Base-by-base conservation (phyloP, 257 asterid genomes). In the Sherardia arvensis region DNA sequence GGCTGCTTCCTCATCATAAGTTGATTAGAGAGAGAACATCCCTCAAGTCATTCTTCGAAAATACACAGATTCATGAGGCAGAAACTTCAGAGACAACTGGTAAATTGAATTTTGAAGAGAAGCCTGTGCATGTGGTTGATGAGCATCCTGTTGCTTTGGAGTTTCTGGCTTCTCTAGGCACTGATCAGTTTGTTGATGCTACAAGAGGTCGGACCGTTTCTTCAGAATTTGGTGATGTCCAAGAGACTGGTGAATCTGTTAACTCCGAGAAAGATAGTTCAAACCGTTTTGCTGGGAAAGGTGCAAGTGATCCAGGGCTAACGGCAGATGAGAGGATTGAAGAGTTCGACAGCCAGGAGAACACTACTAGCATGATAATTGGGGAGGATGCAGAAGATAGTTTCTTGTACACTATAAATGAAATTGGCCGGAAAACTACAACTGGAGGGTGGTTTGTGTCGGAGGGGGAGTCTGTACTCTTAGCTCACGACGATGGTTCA, bases 361-460 rank as follows among this genome's bases (percentile, higher is more conserved):
- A 63, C 26, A 71, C 29, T 66, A 79, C 87, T 14, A 69, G 65
- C 53, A 76, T 83, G 88, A 64, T 59, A 53, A 73, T 77, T 51
- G 88, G 77, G 47, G 92, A 82, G 68, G 95, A 76, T 62, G 26
- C 64, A 4, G 94, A 88, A 67, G 87, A 86, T 25, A 60, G 61
- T 61, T 53, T 65, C 36, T 72, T 64, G 22, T 64, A 58, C 65
- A 70, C 80, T 59, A 67, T 83, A 71, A 82, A 66, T 64, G 87
- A 78, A 54, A 87, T 90, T 33, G 92, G 97, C 34, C 36, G 73
- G 58, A 87, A 85, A 71, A 72, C 88, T 56, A 76, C 95, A 32
- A 87, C 94, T 4, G 88, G 87, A 71, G 97, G 97, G 56, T 90
- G 97, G 97, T 87, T 90, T 73, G 95, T 90, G 40, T 87, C 95